These are phyloP conservation scores for Mortierella sp. DNA, from an alignment of 371 early-diverging fungal genomes.

Conservation along the genomic window DNA sequence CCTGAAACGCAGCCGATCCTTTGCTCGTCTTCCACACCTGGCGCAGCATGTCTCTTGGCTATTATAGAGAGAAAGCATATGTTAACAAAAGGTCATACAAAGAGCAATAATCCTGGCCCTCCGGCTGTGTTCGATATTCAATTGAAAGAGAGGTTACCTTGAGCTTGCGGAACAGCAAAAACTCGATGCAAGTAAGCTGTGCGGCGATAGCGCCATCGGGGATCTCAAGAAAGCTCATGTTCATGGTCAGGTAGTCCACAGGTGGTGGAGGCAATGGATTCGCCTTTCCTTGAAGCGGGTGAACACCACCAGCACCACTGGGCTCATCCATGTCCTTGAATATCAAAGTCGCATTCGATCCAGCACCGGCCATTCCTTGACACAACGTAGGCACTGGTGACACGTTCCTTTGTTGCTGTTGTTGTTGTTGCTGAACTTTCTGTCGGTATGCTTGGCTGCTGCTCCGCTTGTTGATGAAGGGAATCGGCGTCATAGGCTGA, in stretches of 20 bases:
- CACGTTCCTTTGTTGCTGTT: not conserved
- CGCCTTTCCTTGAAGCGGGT: conserved; percentile 9
- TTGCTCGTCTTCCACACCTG: conserved; percentile 62
- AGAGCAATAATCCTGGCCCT: not conserved
- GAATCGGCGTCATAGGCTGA: conserved; percentile 28
- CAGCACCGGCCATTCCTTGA: conserved; percentile 7
- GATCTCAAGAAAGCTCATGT: conserved; percentile 58
- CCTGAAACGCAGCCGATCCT: conserved; percentile 56
- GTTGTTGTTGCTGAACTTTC: conserved; percentile 16
- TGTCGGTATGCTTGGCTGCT: conserved; percentile 51
- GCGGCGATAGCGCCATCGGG: conserved; percentile 66
- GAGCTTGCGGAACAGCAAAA: conserved; percentile 65
- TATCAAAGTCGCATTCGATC: conserved; percentile 9
- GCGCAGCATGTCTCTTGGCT: conserved; percentile 71
- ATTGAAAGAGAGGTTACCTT: conserved; percentile 43
- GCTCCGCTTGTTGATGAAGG: conserved; percentile 39
- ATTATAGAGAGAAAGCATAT: not conserved
- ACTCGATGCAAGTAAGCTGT: conserved; percentile 76
- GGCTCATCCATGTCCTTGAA: conserved; percentile 33
- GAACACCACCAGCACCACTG: not conserved
- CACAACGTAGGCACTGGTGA: not conserved
- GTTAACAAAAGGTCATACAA: not conserved
- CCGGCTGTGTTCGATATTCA: no score
- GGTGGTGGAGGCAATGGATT: conserved; percentile 8
- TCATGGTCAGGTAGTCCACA: conserved; percentile 19